Percentiles rank a stretch among this genome's conserved stretches.
These are phyloP conservation scores for Austroboletus novae-zelandiae DNA, from an alignment of 1,284 basidiomycete genomes.

Conservation along the genomic window DNA sequence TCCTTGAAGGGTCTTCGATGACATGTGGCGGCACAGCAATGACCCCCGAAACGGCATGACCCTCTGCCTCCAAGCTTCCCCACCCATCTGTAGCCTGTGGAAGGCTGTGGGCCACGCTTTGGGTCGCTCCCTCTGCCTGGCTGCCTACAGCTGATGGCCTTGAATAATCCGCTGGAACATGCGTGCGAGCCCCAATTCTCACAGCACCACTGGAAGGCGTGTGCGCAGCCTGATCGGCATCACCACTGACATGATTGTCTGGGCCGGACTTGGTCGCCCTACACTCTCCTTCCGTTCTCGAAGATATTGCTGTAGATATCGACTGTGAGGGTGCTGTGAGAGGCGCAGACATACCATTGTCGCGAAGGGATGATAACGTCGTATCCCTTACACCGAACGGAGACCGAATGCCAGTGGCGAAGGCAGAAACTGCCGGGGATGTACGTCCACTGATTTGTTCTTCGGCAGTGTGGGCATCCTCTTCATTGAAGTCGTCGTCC, in stretches of 20 bases:
- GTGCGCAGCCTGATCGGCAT: background rate
- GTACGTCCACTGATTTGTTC: constrained; percentile 27
- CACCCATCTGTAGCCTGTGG: constrained; percentile 12
- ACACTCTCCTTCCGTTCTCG: background rate
- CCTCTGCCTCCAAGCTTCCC: constrained; percentile 18
- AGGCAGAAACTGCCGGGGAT: constrained; percentile 27
- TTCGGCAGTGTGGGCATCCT: constrained; percentile 18
- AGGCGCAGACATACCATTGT: constrained; percentile 2
- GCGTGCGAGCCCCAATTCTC: background rate
- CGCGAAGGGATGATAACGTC: constrained; percentile 6
- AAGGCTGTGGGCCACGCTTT: constrained; percentile 22
- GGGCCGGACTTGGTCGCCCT: background rate
- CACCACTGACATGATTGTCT: constrained; percentile 8
- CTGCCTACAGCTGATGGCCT: constrained; percentile 6
- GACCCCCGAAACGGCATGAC: constrained; percentile 12
- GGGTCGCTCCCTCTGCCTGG: constrained; percentile 9
- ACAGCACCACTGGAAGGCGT: constrained; percentile 7
- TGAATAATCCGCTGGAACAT: background rate
- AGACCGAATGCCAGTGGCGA: constrained; percentile 14
- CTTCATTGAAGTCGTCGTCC: constrained; percentile 14
- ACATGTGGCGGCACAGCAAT: constrained; percentile 24
- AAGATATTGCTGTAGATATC: constrained; percentile 10
- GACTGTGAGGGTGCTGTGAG: constrained; percentile 6
- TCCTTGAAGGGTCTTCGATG: constrained; percentile 23
- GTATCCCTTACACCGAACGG: constrained; percentile 10